Evolutionary conservation across 2,329 filamentous ascomycete genomes (phyloP), one percentile per base, ranked within the genome.

Genomic region (Chaetothyriales sp.): DNA sequence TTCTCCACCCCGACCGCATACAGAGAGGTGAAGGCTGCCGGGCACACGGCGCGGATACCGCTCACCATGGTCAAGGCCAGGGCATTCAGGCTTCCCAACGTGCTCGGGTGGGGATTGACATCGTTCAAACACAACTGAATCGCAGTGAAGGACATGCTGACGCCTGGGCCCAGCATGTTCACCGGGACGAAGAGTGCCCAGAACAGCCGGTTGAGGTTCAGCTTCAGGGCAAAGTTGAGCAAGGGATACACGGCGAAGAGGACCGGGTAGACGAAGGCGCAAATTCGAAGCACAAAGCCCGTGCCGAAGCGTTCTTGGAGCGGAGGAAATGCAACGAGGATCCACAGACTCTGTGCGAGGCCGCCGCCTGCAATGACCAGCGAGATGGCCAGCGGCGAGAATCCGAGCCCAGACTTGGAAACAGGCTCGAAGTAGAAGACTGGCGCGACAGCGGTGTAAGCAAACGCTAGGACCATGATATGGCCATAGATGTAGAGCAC

Each of bases 81-180:
- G 0, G 82, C 82, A 59, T 90, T 90, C 25, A 92, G 69, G 0
- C 80, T 87, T 0, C 82, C 85, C 8, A 90, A 70, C 0, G 80
- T 76, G 44, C 73, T 70, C 1, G 78, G 75, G 8, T 74, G 78
- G 0, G 86, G 86, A 0, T 81, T 75, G 1, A 85, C 77, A 53
- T 89, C 84, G 65, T 90, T 90, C 29, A 90, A 63, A 0, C 80
- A 80, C 7, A 90, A 78, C 69, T 89, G 85, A 0, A 82, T 75
- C 1, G 74, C 81, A 0, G 56, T 89, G 62, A 84, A 85, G 1
- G 75, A 72, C 83, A 86, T 87, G 47, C 74, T 75, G 0, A 86
- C 77, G 1, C 80, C 80, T 10, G 75, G 75, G 0, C 81, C 82
- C 0, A 85, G n/a, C 0, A 70, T 68, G 9, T 82, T 64, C 8